Evolutionary conservation across 1,284 basidiomycete species (phyloP).

Genomic region (Coniophora puteana): DNA sequence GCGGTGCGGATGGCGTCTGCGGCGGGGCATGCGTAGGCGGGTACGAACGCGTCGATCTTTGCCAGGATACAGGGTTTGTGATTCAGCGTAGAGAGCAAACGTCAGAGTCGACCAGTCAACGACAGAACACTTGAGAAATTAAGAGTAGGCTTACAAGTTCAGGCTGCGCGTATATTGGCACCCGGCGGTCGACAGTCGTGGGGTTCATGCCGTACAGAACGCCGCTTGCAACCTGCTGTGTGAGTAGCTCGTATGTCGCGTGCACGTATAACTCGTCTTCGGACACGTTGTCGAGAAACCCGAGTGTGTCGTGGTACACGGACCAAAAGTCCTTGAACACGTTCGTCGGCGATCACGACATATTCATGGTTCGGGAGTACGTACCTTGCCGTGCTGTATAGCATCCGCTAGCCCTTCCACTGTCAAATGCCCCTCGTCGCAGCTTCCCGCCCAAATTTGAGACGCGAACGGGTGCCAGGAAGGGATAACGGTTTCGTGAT

Average conservation of each 20-base stretch:
- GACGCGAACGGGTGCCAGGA: conserved; percentile 42
- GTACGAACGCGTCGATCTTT: conserved; percentile 49
- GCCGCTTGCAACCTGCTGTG: conserved; percentile 49
- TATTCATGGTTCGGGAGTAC: neutral
- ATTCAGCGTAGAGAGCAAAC: neutral
- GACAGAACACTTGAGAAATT: too few species aligned
- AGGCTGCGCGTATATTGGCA: conserved; percentile 42
- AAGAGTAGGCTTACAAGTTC: conserved; percentile 24
- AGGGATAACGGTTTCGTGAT: conserved; percentile 37
- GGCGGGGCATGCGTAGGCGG: conserved; percentile 43
- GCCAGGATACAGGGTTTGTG: neutral
- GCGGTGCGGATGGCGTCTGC: conserved; percentile 41
- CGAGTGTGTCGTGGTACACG: conserved; percentile 40
- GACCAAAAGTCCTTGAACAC: conserved; percentile 46
- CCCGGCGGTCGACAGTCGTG: conserved; percentile 28
- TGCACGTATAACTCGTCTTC: conserved; percentile 40
- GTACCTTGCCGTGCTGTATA: conserved; percentile 44
- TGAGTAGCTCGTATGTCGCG: conserved; percentile 42
- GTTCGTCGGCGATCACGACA: neutral
- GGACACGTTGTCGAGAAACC: conserved; percentile 37
- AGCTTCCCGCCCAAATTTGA: conserved; percentile 52
- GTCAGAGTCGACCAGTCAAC: too few species aligned
- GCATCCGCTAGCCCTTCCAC: conserved; percentile 46
- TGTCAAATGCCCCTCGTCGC: conserved; percentile 51
- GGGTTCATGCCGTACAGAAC: conserved; percentile 49